Percentiles rank a stretch among this genome's conserved stretches.
These are phyloP conservation scores for Tephrocybe sp. DNA, from an alignment of 768 basidiomycete species.

Conservation along the genomic window DNA sequence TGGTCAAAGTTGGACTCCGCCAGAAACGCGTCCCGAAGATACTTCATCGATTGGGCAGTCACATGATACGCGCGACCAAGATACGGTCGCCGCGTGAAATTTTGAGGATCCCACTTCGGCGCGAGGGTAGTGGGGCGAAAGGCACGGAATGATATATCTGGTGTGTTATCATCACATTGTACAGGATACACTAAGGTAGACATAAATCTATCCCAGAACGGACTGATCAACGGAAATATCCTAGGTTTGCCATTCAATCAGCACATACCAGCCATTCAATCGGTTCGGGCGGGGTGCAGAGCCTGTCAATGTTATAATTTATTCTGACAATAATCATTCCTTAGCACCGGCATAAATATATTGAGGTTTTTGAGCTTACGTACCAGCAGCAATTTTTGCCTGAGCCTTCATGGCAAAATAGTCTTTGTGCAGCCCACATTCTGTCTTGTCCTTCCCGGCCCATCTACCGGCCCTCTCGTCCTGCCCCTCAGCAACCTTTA, in stretches of 20 bases:
- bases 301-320: background rate
- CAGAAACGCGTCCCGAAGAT: conserved; percentile 8
- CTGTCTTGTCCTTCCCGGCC: conserved; percentile 89
- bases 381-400: conserved; percentile 33
- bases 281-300: background rate
- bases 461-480: conserved; percentile 93
- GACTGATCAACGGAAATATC: conserved; percentile 1
- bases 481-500: conserved; percentile 62
- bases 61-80: conserved; percentile 18
- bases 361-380: too few relatives aligned
- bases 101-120: background rate
- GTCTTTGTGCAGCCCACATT: conserved; percentile 94
- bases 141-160: background rate
- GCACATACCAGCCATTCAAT: conserved; percentile 4
- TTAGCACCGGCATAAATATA: too few relatives aligned
- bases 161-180: conserved; percentile 6
- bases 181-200: conserved; percentile 9
- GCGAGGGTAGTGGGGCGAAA: background rate
- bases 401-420: conserved; percentile 76
- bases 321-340: too few relatives aligned
- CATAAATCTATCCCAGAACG: conserved; percentile 4
- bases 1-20: conserved; percentile 17
- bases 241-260: background rate
- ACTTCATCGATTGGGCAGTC: conserved; percentile 13
- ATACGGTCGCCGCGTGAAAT: conserved; percentile 13